Evolutionary conservation across 2,329 filamentous ascomycete species (phyloP), one percentile per base, ranked within the genome.

Genomic region (Cadophora gregata): DNA sequence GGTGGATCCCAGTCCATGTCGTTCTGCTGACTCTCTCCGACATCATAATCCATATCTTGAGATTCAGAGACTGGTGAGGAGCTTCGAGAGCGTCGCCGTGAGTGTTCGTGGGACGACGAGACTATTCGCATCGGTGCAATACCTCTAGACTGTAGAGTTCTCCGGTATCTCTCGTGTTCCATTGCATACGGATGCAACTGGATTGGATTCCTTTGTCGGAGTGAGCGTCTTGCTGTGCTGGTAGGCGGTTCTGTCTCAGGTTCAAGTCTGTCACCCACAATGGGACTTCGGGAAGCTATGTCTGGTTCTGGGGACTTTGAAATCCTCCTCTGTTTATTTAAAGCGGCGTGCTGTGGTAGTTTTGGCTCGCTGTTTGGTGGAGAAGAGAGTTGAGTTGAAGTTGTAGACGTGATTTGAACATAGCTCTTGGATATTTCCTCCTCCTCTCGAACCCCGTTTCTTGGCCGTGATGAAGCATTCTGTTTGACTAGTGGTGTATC

Each of bases 371-470:
- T 72, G 5, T 27, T 48, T 27, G 73, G 68, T 10, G 66, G 69
- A 42, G 73, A 75, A 36, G 75, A 65, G 47, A 75, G 70, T 16
- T 75, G 73, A 47, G 75, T 78, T 19, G 70, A 75, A 14, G 72
- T 73, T 4, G 77, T 73, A 4, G 78, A 78, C 19, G 76, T 78
- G 42, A 78, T 70, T 45, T 75, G 75, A n/a, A 80, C 75, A 72
- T 81, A 78, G 68, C 77, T 78, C 47, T 67, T 76, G 2, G 79
- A 79, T 69, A 80, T 77, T 27, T 79, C 79, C 42, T 81, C 79
- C 12, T 73, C 69, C 16, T 53, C 47, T 38, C 53, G 59, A 58
- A 53, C n/a, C 53, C 31, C 24, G 63, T 16, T 33, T 24, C 12
- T 29, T 33, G 62, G n/a, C 24, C n/a, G 21, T 53, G 63, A 45